phyloP scores from a whole-genome alignment of 116 monocot species.

The Thalassia testudinum region DNA sequence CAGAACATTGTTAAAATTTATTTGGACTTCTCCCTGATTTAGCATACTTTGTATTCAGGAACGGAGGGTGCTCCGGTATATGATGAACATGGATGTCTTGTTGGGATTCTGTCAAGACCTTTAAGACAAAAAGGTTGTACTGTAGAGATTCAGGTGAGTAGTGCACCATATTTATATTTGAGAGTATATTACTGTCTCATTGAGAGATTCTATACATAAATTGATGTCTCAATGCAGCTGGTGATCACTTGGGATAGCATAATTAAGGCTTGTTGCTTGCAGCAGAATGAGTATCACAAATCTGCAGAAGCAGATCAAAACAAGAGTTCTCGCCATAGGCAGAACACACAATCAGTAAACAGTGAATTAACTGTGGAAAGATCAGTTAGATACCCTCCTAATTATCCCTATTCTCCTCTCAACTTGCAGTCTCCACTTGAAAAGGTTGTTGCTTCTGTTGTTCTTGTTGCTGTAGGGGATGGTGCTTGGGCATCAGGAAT shows the following conservation, averaged over 20 bases:
- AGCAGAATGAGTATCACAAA: slow-evolving; percentile 15
- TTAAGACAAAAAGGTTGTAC: slow-evolving; percentile 45
- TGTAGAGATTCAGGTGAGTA: slow-evolving; percentile 75
- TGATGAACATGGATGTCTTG: slow-evolving; percentile 41
- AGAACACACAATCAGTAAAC: not conserved
- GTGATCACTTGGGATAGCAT: slow-evolving; percentile 81
- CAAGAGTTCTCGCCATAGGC: not conserved
- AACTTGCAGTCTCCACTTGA: slow-evolving; percentile 27
- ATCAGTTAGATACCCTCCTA: not conserved
- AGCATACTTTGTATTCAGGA: slow-evolving; percentile 26
- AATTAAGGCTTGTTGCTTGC: slow-evolving; percentile 13
- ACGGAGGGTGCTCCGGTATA: slow-evolving; percentile 89
- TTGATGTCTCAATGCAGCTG: slow-evolving; percentile 23
- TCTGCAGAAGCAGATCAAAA: slow-evolving; percentile 1
- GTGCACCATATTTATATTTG: no score
- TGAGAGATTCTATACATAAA: no score
- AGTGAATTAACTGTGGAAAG: not conserved
- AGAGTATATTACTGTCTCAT: no score
- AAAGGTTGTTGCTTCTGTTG: slow-evolving; percentile 48
- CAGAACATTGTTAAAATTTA: no score
- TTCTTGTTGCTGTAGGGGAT: slow-evolving; percentile 61
- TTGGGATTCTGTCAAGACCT: slow-evolving; percentile 57
- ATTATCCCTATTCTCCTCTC: not conserved
- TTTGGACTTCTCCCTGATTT: not conserved
- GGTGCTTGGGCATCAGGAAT: slow-evolving; percentile 91